Evolutionary conservation across 116 monocot genomes (phyloP).

Genomic region (Iris pallida): DNA sequence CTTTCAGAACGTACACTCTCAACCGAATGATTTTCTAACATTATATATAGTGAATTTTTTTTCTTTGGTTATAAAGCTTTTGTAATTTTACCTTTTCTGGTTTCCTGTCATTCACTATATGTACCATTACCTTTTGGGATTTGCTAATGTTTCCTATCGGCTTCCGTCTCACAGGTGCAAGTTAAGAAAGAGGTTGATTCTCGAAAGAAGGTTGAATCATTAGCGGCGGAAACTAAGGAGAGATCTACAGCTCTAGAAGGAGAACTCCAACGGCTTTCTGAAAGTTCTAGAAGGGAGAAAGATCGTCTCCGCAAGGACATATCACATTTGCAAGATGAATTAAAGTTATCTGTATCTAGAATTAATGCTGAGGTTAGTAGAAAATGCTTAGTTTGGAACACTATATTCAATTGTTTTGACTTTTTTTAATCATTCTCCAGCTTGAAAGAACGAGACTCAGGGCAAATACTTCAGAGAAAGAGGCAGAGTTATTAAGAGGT

Average conservation of each 20-base stretch:
- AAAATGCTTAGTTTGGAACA: not conserved
- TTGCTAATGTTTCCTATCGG: not conserved
- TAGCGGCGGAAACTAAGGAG: constrained; percentile 42
- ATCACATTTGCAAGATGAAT: constrained; percentile 56
- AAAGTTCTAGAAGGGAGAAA: constrained; percentile 68
- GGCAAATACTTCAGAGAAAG: constrained; percentile 57
- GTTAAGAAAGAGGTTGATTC: constrained; percentile 63
- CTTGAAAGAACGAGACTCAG: constrained; percentile 65
- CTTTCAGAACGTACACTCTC: too few species aligned
- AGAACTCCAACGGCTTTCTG: constrained; percentile 44
- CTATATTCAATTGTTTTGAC: not conserved
- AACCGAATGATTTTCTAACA: too few species aligned
- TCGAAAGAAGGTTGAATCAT: constrained; percentile 44
- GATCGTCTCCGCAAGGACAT: constrained; percentile 44
- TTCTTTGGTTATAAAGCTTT: too few species aligned
- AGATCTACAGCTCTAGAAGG: constrained; percentile 47
- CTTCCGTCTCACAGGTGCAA: constrained; percentile 29
- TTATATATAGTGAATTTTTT: too few species aligned
- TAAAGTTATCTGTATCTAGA: constrained; percentile 55
- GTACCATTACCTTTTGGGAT: not conserved
- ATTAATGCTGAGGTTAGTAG: constrained; percentile 54
- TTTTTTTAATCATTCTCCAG: constrained; percentile 27
- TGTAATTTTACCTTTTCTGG: too few species aligned
- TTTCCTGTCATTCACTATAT: too few species aligned
- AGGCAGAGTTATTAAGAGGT: constrained; percentile 53